These are phyloP conservation scores for Pichia manshurica DNA, from an alignment of 805 yeast species.

Conservation along the genomic window DNA sequence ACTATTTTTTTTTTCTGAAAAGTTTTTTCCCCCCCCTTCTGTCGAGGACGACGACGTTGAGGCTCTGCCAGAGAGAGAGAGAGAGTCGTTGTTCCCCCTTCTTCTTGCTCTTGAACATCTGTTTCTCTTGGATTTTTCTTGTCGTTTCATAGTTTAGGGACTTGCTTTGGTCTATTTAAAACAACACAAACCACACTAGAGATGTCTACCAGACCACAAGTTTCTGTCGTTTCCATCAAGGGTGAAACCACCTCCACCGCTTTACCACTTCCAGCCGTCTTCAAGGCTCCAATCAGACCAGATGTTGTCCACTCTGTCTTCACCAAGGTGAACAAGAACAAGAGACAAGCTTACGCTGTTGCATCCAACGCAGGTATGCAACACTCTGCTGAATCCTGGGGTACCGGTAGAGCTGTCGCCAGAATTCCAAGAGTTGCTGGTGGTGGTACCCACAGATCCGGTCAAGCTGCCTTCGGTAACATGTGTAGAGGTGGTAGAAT, in stretches of 20 bases:
- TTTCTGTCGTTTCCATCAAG: slow-evolving; percentile 77
- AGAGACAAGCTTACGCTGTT: slow-evolving; percentile 99
- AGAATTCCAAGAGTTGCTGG: slow-evolving; percentile 99
- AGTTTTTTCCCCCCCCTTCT: no score
- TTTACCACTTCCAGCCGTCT: slow-evolving; percentile 95
- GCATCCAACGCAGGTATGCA: slow-evolving; percentile 99
- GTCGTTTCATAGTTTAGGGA: no score
- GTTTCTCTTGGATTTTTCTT: no score
- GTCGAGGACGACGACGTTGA: no score
- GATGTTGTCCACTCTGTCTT: slow-evolving; percentile 98
- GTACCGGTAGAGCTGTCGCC: slow-evolving; percentile 99
- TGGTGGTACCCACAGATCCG: slow-evolving; percentile 99
- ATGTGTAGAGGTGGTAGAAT: slow-evolving; percentile 99
- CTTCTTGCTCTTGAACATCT: no score
- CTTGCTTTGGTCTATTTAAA: no score
- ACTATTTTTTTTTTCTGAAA: background rate
- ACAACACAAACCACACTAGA: slow-evolving; percentile 13
- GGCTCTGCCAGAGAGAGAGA: no score
- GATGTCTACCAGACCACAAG: slow-evolving; percentile 78
- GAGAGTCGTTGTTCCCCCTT: no score
- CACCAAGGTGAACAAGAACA: slow-evolving; percentile 98
- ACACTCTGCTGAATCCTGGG: slow-evolving; percentile 99
- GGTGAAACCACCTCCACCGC: slow-evolving; percentile 84
- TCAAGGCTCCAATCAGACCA: slow-evolving; percentile 99
- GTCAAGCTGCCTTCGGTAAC: slow-evolving; percentile 99